phyloP scores from a whole-genome alignment of 768 basidiomycete species.

The Naganishia vaughanmartiniae region DNA sequence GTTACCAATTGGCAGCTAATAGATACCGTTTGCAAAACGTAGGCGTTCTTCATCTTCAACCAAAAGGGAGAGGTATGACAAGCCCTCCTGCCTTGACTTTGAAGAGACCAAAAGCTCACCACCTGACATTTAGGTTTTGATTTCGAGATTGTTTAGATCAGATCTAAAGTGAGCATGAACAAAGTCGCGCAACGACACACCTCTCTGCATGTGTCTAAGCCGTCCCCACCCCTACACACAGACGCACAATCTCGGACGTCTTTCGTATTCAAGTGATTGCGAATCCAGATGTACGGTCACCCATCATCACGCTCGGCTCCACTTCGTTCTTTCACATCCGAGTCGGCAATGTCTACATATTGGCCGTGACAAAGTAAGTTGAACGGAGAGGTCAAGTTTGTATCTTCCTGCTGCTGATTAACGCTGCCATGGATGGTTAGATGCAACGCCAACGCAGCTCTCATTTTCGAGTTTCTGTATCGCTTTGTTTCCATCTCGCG shows the following conservation, averaged over 20 bases:
- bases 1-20: background rate
- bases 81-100: background rate
- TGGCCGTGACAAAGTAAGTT: constrained; percentile 88
- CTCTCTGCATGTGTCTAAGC: background rate
- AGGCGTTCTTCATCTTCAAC: constrained; percentile 99
- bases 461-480: constrained; percentile 97
- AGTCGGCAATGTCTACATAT: constrained; percentile 90
- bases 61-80: constrained; percentile 87
- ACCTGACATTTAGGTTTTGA: constrained; percentile 67
- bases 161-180: constrained; percentile 79
- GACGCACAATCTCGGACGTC: constrained; percentile 94
- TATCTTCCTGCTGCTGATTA: constrained; percentile 4
- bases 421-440: constrained; percentile 55
- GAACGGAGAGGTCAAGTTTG: background rate
- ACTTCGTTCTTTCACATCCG: constrained; percentile 99
- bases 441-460: constrained; percentile 93
- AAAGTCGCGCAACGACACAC: background rate
- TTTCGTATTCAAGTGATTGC: constrained; percentile 99
- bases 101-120: background rate
- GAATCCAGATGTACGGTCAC: constrained; percentile 92
- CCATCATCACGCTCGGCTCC: constrained; percentile 94
- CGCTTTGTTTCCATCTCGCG: constrained; percentile 91
- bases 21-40: background rate
- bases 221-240: constrained; percentile 46
- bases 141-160: constrained; percentile 89